phyloP scores from a whole-genome alignment of 164 flowering plant species.

The Aristolochia fimbriata region DNA sequence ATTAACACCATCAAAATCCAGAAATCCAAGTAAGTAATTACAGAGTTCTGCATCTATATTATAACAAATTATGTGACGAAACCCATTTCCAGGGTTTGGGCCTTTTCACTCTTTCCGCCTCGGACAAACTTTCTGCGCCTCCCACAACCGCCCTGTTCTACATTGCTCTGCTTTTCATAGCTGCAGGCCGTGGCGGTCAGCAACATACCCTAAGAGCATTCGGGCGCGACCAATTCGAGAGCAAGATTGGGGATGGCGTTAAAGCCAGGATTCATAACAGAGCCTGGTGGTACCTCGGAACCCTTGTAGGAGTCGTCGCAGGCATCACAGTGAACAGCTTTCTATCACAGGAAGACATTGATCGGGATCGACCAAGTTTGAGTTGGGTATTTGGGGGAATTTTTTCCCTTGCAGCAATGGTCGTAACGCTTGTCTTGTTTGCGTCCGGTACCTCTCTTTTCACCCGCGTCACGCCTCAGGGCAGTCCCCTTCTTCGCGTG shows the following conservation, averaged over 20 bases:
- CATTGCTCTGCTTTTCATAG: slow-evolving; percentile 12
- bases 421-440: slow-evolving; percentile 5
- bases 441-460: background rate
- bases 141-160: background rate
- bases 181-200: slow-evolving; percentile 15
- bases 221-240: slow-evolving; percentile 11
- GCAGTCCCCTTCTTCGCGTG: background rate
- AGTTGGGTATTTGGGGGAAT: slow-evolving; percentile 9
- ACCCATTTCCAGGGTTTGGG: slow-evolving; percentile 11
- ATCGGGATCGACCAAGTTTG: slow-evolving; percentile 1
- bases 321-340: slow-evolving; percentile 7
- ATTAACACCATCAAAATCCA: no score
- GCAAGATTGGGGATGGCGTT: background rate
- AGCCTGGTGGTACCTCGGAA: slow-evolving; percentile 14
- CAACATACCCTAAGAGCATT: slow-evolving; percentile 7
- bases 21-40: background rate
- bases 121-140: background rate
- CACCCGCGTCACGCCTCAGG: slow-evolving; percentile 4
- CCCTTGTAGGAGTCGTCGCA: slow-evolving; percentile 4
- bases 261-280: background rate
- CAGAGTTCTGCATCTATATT: background rate
- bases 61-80: no score
- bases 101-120: background rate
- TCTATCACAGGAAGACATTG: background rate
- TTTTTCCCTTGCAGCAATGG: slow-evolving; percentile 1